Conservation (phyloP, 2,329 filamentous ascomycete species). For the Xylariaceae sp. region DNA sequence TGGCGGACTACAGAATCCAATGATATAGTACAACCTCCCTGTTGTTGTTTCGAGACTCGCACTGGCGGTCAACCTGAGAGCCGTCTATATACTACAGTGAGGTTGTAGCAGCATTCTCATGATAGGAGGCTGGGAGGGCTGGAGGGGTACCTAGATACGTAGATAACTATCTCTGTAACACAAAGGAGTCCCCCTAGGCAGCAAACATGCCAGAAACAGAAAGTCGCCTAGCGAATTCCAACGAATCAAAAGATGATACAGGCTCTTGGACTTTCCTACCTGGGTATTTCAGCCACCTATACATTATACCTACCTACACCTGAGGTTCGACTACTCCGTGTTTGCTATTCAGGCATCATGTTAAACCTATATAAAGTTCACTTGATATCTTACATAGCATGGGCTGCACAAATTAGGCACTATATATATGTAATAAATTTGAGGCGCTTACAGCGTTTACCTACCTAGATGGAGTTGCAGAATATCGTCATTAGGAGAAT, state of each 20-base stretch:
- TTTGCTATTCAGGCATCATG: neutral
- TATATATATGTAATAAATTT: neutral
- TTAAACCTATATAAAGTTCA: neutral
- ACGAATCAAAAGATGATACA: slow-evolving; percentile 19
- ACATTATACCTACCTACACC: too few species aligned
- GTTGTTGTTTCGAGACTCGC: slow-evolving; percentile 21
- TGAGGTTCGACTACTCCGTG: neutral
- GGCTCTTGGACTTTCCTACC: slow-evolving; percentile 21
- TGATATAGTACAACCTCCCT: too few species aligned
- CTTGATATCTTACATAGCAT: neutral
- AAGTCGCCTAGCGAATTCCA: slow-evolving; percentile 12
- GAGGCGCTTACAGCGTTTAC: neutral
- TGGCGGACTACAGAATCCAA: slow-evolving; percentile 23
- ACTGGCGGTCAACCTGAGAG: neutral
- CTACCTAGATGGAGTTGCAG: too few species aligned
- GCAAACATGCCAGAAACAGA: slow-evolving; percentile 27
- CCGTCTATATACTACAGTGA: neutral
- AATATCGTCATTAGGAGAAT: neutral
- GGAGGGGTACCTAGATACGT: neutral
- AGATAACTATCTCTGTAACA: slow-evolving; percentile 9
- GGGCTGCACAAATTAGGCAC: neutral
- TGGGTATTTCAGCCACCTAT: slow-evolving; percentile 13
- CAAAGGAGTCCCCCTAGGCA: slow-evolving; percentile 5
- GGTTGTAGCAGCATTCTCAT: too few species aligned
- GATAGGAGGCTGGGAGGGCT: too few species aligned